Conservation (phyloP, 768 basidiomycete genomes). For the Lentinula sp. region DNA sequence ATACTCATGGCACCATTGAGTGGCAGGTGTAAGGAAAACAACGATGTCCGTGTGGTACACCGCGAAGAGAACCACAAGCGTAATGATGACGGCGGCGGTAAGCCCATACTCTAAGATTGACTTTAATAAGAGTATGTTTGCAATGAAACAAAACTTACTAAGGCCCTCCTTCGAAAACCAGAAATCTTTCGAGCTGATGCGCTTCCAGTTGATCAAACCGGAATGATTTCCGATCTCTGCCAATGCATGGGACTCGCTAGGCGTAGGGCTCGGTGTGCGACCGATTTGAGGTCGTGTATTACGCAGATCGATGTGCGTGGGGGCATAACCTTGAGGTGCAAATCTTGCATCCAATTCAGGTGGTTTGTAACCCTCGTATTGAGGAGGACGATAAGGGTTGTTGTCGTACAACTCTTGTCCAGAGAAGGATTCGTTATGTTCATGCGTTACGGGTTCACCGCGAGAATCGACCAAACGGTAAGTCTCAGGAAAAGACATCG, state of each 20-base stretch:
- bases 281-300: not conserved
- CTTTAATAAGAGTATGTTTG: not conserved
- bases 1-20: slow-evolving; percentile 41
- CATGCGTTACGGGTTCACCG: not conserved
- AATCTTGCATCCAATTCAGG: not conserved
- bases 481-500: not conserved
- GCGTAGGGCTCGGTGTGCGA: slow-evolving; percentile 33
- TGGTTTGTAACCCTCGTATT: not conserved
- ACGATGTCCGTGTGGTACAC: slow-evolving; percentile 45
- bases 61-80: slow-evolving; percentile 28
- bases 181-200: not conserved
- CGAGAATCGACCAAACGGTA: not conserved
- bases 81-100: slow-evolving; percentile 22
- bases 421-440: not conserved
- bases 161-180: not conserved
- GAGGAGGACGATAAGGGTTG: not conserved
- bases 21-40: slow-evolving; percentile 38
- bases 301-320: not conserved
- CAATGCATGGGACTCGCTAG: slow-evolving; percentile 23
- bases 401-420: not conserved
- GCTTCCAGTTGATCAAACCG: not conserved
- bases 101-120: slow-evolving; percentile 15
- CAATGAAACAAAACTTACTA: not conserved
- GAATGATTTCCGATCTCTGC: not conserved
- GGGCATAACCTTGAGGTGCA: not conserved